Evolutionary conservation across 2,329 filamentous ascomycete species (phyloP), one percentile per base, ranked within the genome.

Genomic region (Trichoderma endophyticum): DNA sequence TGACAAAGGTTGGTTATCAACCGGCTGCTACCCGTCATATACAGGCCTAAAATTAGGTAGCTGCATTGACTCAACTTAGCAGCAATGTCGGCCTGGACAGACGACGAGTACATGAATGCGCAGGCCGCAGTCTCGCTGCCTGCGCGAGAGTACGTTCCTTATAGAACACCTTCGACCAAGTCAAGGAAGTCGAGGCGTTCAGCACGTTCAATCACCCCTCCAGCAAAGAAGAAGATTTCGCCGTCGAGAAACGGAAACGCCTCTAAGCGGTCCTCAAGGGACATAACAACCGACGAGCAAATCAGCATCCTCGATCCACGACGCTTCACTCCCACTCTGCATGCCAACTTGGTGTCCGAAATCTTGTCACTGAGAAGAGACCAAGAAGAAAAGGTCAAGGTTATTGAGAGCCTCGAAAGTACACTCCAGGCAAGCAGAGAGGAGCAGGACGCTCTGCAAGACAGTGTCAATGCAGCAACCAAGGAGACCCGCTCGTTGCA

Each of bases 341-440:
- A 98, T 80, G 96, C 96, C 9, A 98, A 93, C 64, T 85, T 99
- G 7, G 95, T 99, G 1, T 95, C 95, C 0, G 96, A 99, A 81
- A 99, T 99, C 74, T 85, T 99, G 51, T 90, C 91, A 2, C 83
- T 99, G 64, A 90, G 95, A 26, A 88, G 96, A 72, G 96, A 99
- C 75, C 89, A 98, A 74, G 96, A 99, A 79, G 93, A 93, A 56
- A 98, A 97, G 82, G 88, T 91, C 59, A 93, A 90, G 77, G 88
- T 94, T 68, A 97, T 99, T 70, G 95, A 98, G 79, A 90, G 88
- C 68, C 85, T 99, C 18, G 96, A 99, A 82, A 84, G 87, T 1
- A 90, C 87, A 30, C 83, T 99, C 39, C 90, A 97, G 73, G 83
- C 88, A 1, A 86, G 90, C 1, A 90, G 90, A 70, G 87, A 89